phyloP scores from a whole-genome alignment of 257 asterid species.

The Ilex aquifolium region DNA sequence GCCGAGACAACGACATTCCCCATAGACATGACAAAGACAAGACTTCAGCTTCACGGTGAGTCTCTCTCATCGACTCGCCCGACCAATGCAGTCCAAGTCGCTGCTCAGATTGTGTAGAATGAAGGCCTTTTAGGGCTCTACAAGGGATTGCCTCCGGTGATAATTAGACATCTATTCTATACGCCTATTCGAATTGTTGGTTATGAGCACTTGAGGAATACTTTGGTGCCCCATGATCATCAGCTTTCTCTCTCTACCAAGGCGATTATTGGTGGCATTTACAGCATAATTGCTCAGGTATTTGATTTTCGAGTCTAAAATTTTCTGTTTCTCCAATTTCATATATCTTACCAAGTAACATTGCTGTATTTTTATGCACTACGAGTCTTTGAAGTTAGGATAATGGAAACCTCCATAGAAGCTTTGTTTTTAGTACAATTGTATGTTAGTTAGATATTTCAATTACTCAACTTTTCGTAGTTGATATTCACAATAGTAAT shows the following conservation, averaged over 20 bases:
- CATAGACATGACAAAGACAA: slow-evolving; percentile 70
- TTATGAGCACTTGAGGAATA: slow-evolving; percentile 59
- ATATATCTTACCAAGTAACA: too few relatives aligned
- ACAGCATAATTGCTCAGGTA: slow-evolving; percentile 29
- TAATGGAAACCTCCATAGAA: too few relatives aligned
- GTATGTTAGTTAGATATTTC: too few relatives aligned
- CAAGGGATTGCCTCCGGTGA: slow-evolving; percentile 61
- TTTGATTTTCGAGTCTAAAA: not conserved
- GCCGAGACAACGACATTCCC: slow-evolving; percentile 89
- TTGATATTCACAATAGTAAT: too few relatives aligned
- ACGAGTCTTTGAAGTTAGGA: too few relatives aligned
- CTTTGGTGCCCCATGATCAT: slow-evolving; percentile 27
- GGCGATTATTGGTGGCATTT: slow-evolving; percentile 63
- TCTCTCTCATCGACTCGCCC: slow-evolving; percentile 29
- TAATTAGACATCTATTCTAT: slow-evolving; percentile 60
- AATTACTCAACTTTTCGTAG: too few relatives aligned
- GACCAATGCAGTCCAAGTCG: slow-evolving; percentile 39
- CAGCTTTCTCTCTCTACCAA: slow-evolving; percentile 45
- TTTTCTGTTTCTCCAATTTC: too few relatives aligned
- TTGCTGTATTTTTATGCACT: too few relatives aligned
- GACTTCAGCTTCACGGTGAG: slow-evolving; percentile 77
- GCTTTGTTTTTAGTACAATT: too few relatives aligned
- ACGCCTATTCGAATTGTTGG: slow-evolving; percentile 78
- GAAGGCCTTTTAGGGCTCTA: slow-evolving; percentile 68
- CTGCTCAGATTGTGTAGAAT: slow-evolving; percentile 34